Conservation (phyloP, 805 yeast species). For the Komagataella populi region DNA sequence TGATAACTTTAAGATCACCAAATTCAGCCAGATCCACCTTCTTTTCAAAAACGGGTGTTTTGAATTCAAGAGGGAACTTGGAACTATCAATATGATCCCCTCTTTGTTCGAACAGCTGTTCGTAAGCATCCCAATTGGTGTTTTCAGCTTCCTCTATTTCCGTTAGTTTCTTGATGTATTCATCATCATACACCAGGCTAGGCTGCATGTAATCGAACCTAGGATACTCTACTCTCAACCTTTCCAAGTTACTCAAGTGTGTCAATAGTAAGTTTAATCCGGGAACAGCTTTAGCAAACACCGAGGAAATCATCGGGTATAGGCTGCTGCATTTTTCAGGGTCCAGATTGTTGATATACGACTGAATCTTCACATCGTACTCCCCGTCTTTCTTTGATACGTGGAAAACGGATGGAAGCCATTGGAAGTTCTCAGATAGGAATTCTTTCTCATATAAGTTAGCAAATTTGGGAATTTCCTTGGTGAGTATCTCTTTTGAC, state of each 20-base stretch:
- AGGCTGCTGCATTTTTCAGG: background rate
- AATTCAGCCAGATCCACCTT: background rate
- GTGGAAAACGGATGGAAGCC: background rate
- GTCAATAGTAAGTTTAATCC: background rate
- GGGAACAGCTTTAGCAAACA: background rate
- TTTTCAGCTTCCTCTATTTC: background rate
- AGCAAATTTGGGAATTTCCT: background rate
- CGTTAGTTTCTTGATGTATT: background rate
- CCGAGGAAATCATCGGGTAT: background rate
- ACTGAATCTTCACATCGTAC: background rate
- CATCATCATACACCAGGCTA: background rate
- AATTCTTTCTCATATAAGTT: background rate
- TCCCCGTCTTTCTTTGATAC: background rate
- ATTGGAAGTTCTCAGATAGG: background rate
- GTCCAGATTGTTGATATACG: background rate
- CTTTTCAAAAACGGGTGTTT: background rate
- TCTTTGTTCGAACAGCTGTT: background rate
- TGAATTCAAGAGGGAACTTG: background rate
- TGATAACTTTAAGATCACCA: background rate
- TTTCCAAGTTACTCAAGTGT: background rate
- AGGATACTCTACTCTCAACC: background rate
- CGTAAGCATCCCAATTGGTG: background rate
- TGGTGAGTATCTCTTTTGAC: background rate
- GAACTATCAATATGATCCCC: background rate
- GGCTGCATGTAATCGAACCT: background rate